Base-by-base conservation (phyloP, 345 rosid genomes). In the Brassica nigra region DNA sequence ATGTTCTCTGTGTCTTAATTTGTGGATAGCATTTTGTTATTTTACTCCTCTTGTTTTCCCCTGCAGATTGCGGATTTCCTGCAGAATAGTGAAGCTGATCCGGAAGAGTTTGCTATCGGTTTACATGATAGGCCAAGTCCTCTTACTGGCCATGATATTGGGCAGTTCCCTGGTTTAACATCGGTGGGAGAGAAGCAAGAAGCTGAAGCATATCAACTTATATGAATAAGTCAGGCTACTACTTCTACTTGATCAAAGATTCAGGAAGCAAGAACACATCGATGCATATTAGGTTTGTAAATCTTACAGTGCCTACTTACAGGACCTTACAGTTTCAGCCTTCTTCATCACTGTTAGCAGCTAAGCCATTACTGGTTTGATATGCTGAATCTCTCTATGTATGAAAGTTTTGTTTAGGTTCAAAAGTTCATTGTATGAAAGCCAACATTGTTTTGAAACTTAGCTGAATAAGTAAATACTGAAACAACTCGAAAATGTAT, bases 31-130 rank as follows among this genome's bases (percentile, higher is more conserved):
- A 23, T 58, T 58, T 29, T 68, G 69, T 23, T 30, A 31, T 31
- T 34, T 78, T 71, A 16, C 12, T 77, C 52, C 39, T 33, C 69
- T 68, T 31, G 10, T 20, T 33, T 6, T 30, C 30, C 68, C 2
- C 33, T 84, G 81, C 82, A 94, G 98, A 87, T 92, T 66, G 95
- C 88, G 2, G 93, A 89, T 52, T 90, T 89, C 76, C 47, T 91
- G 54, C 83, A 78, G 83, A 90, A 84, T 0, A 85, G 83, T 4
- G 93, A 83, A 76, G 84, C 77, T 70, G 33, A 68, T 63, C 89
- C 86, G 0, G 91, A 91, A 68, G 92, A 91, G 70, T 92, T 90
- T 83, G 87, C 89, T 0, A 66, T 92, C 30, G 95, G 95, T 62
- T 82, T 94, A 63, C 84, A 90, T 58, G 83, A 85, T 0, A 92